Base-by-base conservation (phyloP, 257 asterid genomes). In the Leptodermis oblonga region DNA sequence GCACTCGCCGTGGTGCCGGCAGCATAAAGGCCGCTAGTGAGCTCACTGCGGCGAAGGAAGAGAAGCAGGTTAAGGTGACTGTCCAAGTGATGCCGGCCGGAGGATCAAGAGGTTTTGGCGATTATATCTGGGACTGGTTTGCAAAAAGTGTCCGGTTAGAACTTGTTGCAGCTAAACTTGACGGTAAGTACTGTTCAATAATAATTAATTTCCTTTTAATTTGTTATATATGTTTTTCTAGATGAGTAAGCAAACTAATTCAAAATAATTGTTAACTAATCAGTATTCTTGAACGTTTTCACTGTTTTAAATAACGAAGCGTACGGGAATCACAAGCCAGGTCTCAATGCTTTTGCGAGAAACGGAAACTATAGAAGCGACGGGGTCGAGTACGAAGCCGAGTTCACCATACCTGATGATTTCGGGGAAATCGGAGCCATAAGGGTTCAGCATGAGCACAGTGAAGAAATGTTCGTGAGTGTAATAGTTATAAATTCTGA, bases 371-470 rank as follows among this genome's bases (percentile, higher is more conserved):
- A 8, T 37, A 8, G 43, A 3, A 37, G 8, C 8, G 43, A 8
- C 8, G 43, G 6, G 8, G 8, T 37, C 5, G 28, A 55, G 62
- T 55, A 55, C 36, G 62, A 52, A 30, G 59, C 59, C 4, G 59
- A 52, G 4, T 22, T 52, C 30, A 30, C n/a, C 0, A 52, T 52
- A 17, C 59, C 59, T 52, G 11, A 52, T 26, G 42, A 59, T 28
- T 59, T 59, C 15, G 65, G 65, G 42, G 65, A 59, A 59, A 1
- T 59, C 3, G 65, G 65, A 13, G 65, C 42, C 10, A 59, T 59
- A 59, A 0, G 28, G 22, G 36, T 59, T 3, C 41, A 59, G 42
- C 28, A 59, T 31, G 65, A 59, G 14, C 65, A 59, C 17, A 41
- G 20, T 1, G 11, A 14, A 4, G 65, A 59, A 31, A 59, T 59